Evolutionary conservation across 2,329 filamentous ascomycete genomes (phyloP).

Genomic region (Xylaria hypoxylon): DNA sequence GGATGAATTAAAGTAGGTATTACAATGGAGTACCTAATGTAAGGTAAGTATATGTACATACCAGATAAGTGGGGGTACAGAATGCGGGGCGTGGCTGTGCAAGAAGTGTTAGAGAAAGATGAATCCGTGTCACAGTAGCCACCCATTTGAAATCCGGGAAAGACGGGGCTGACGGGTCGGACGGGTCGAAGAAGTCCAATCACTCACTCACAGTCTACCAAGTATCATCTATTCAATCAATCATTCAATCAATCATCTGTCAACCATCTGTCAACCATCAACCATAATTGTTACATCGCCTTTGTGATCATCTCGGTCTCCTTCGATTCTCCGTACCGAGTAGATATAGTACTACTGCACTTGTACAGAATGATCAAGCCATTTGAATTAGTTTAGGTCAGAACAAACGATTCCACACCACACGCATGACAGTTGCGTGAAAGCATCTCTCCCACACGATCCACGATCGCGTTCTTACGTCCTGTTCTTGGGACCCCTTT

Average conservation of each 20-base stretch:
- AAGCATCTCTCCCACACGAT: too few relatives aligned
- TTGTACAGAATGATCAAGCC: slow-evolving; percentile 23
- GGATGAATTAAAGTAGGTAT: too few relatives aligned
- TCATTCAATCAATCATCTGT: slow-evolving; percentile 17
- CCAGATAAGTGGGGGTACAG: not conserved
- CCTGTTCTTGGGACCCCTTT: slow-evolving; percentile 8
- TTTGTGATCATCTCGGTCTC: not conserved
- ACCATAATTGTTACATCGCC: slow-evolving; percentile 6
- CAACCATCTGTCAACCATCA: slow-evolving; percentile 1
- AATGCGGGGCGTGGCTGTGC: slow-evolving; percentile 17
- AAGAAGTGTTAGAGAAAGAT: not conserved
- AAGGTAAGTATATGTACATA: not conserved
- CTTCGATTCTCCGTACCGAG: not conserved
- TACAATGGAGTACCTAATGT: too few relatives aligned
- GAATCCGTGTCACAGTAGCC: slow-evolving; percentile 20
- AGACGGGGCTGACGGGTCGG: slow-evolving; percentile 9
- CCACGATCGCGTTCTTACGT: slow-evolving; percentile 4
- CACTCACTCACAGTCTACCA: not conserved
- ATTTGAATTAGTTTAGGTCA: slow-evolving; percentile 1
- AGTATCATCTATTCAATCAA: slow-evolving; percentile 8
- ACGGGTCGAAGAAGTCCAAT: not conserved
- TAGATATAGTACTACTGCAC: not conserved
- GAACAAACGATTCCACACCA: slow-evolving; percentile 6
- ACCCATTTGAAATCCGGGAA: slow-evolving; percentile 36
- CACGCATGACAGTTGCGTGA: slow-evolving; percentile 19